Percentiles rank a stretch among this genome's conserved stretches.
phyloP scores from a whole-genome alignment of 441 rosid genomes.

The Macaranga tanarius region DNA sequence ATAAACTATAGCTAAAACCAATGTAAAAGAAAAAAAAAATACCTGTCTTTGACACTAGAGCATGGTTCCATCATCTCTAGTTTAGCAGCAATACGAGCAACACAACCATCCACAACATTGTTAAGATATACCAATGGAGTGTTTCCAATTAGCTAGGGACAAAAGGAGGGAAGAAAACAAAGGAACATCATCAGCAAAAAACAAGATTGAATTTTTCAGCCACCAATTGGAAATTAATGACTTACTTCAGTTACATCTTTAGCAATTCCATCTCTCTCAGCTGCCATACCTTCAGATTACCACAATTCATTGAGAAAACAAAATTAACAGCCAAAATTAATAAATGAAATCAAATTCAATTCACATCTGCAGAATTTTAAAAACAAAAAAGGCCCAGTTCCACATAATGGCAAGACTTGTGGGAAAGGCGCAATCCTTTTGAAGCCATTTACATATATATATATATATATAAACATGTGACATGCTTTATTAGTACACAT shows the following conservation, averaged over 20 bases:
- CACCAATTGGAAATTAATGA: neutral
- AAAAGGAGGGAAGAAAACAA: neutral
- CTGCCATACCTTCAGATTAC: constrained; percentile 46
- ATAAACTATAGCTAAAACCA: too few relatives aligned
- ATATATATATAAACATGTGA: too few relatives aligned
- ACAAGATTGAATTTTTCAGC: neutral
- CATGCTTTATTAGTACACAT: too few relatives aligned
- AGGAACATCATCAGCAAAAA: neutral
- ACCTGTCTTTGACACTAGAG: constrained; percentile 92
- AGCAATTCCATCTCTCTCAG: constrained; percentile 49
- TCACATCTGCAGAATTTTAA: too few relatives aligned
- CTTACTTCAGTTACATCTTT: constrained; percentile 85
- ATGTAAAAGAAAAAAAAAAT: neutral
- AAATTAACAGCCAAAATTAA: neutral
- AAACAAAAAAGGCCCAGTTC: neutral
- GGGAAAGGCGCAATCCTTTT: neutral
- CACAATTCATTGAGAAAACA: constrained; percentile 17
- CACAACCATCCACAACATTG: constrained; percentile 62
- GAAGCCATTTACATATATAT: too few relatives aligned
- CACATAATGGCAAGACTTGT: neutral
- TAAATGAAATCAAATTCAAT: neutral
- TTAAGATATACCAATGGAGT: constrained; percentile 82
- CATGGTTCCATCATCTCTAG: constrained; percentile 89
- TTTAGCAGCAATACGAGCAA: constrained; percentile 81
- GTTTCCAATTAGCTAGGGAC: constrained; percentile 63